Base-by-base conservation (phyloP, 2,329 filamentous ascomycete genomes). In the Aspergillus intermedius region DNA sequence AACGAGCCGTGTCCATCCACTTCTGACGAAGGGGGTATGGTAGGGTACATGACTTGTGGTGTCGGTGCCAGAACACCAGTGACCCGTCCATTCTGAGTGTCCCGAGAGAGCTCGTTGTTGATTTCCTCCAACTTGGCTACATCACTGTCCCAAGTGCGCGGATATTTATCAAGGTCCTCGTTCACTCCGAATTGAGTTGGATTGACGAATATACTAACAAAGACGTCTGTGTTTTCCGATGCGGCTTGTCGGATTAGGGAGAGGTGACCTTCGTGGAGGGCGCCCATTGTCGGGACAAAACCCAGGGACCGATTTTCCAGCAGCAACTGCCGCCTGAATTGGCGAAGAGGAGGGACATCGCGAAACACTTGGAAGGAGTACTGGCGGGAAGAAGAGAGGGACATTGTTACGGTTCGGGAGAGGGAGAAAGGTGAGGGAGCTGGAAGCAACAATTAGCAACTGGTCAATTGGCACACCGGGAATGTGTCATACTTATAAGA, bases 241-340 rank as follows among this genome's bases (percentile, higher is more conserved):
- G 91, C 91, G 3, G 93, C 93, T 58, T 84, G 80, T 50, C 88
- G 86, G 61, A 95, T 86, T 19, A 98, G 79, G 3, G 87, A 87
- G 45, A 95, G 72, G 71, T 98, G 93, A 37, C 93, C 93, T 48
- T 83, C 80, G 69, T 98, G 93, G n/a, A 98, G 79, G 44, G 93
- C 93, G 54, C 93, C 93, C 93, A 98, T 97, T 28, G 93, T 98
- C 1, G 93, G 93, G 32, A 98, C 90, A 23, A 98, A 82, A 50
- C 87, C 89, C 49, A 98, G 83, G 41, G 83, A 84, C 49, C 85
- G 81, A 59, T 85, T 80, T 61, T 83, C 77, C 51, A 82, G 71
- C 32, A 82, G 72, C 51, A 90, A 81, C 37, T 82, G 78, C 19
- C 74, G 77, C 32, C 89, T 83, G 75, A 85, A 86, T 59, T 77